These are phyloP conservation scores for Alternaria tenuissima DNA, from an alignment of 2,329 filamentous ascomycete genomes.

Conservation along the genomic window DNA sequence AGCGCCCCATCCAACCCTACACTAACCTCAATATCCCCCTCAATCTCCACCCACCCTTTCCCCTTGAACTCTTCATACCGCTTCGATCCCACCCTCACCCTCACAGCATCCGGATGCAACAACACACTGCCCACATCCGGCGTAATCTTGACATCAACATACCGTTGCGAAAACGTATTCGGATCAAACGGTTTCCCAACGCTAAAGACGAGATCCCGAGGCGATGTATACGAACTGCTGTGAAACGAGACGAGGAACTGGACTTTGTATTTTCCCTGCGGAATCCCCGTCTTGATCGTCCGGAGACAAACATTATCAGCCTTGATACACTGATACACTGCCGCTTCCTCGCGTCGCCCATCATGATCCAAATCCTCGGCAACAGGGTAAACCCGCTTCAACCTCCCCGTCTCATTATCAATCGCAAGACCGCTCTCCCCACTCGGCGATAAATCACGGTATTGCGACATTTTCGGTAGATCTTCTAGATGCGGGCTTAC, in stretches of 20 bases:
- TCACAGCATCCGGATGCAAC: constrained; percentile 49
- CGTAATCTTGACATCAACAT: constrained; percentile 51
- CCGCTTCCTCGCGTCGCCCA: constrained; percentile 45
- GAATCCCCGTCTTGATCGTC: constrained; percentile 48
- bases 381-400: constrained; percentile 46
- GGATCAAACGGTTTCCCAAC: constrained; percentile 50
- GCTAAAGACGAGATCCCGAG: constrained; percentile 46
- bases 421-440: constrained; percentile 45
- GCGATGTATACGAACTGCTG: constrained; percentile 25
- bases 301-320: constrained; percentile 47
- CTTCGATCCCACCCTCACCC: constrained; percentile 44
- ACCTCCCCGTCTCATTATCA: constrained; percentile 29
- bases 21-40: constrained; percentile 47
- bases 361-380: constrained; percentile 49
- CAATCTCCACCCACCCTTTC: constrained; percentile 49
- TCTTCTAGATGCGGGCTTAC: constrained; percentile 30
- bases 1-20: constrained; percentile 50
- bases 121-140: constrained; percentile 50
- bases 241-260: constrained; percentile 48
- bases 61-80: constrained; percentile 42
- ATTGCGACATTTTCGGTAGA: constrained; percentile 30
- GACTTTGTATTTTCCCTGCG: constrained; percentile 48
- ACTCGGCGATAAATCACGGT: constrained; percentile 37
- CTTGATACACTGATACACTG: constrained; percentile 45
- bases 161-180: constrained; percentile 40